Conservation (phyloP, 2,329 filamentous ascomycete genomes). For the Fusarium sp. region DNA sequence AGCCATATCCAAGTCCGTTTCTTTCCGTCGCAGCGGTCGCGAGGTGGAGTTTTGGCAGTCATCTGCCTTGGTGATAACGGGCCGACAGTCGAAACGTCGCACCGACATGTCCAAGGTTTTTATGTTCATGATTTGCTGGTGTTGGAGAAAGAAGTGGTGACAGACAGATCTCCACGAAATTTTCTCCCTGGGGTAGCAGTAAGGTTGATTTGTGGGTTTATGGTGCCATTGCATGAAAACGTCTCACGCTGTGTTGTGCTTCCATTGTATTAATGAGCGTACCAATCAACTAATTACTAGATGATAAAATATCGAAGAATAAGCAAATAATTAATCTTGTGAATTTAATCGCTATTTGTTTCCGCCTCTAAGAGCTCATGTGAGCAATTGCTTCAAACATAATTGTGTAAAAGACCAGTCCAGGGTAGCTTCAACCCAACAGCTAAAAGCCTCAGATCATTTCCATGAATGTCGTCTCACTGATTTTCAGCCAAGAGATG, state of each 20-base stretch:
- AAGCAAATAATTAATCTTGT: no score
- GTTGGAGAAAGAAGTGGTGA: conserved; percentile 6
- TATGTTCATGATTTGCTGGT: not conserved
- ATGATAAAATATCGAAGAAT: no score
- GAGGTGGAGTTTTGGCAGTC: conserved; percentile 25
- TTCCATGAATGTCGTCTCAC: not conserved
- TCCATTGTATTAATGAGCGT: not conserved
- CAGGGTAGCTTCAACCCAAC: not conserved
- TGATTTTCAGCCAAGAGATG: conserved; percentile 32
- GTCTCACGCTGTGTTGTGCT: not conserved
- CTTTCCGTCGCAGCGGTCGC: conserved; percentile 5
- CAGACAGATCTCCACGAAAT: conserved; percentile 10
- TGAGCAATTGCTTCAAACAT: not conserved
- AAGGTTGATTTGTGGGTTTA: conserved; percentile 35
- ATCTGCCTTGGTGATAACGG: conserved; percentile 19
- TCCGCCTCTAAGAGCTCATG: not conserved
- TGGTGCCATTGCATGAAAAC: not conserved
- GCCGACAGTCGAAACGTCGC: conserved; percentile 12
- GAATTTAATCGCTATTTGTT: no score
- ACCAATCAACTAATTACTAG: no score
- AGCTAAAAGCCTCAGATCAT: not conserved
- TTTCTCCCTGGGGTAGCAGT: conserved; percentile 9
- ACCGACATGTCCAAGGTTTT: not conserved
- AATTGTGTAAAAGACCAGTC: not conserved
- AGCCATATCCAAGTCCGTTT: conserved; percentile 13